A percentile compares a stretch with the other conserved stretches of the same genome.
Conservation (phyloP, 1,284 basidiomycete species). For the Irpex sp. region DNA sequence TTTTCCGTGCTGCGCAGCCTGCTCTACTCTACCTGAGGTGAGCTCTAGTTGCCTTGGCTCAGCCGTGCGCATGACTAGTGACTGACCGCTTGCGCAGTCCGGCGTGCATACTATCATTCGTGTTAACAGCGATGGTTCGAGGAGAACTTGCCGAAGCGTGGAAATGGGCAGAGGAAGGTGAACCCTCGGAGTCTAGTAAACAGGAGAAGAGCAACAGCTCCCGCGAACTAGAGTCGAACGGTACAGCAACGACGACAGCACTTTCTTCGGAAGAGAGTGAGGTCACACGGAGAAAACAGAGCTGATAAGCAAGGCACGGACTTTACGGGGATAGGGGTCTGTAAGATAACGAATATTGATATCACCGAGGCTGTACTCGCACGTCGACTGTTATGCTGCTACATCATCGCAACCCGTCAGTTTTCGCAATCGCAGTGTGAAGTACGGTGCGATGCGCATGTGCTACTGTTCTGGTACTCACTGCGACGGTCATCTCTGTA, state of each 20-base stretch:
- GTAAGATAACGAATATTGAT: background rate
- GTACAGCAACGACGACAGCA: background rate
- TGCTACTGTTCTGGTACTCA: conserved; percentile 6
- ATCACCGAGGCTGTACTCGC: background rate
- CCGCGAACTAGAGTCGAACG: background rate
- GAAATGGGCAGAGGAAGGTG: conserved; percentile 52
- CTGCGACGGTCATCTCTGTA: conserved; percentile 4
- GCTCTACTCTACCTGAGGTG: conserved; percentile 91
- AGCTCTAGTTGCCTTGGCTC: conserved; percentile 22
- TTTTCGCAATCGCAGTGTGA: background rate
- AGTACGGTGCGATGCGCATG: background rate
- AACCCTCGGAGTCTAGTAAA: conserved; percentile 2
- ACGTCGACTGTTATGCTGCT: background rate
- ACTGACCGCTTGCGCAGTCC: conserved; percentile 40
- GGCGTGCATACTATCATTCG: conserved; percentile 63
- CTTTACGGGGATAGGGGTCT: background rate
- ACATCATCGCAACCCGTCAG: background rate
- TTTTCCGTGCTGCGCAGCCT: conserved; percentile 80
- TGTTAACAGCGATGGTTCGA: conserved; percentile 45
- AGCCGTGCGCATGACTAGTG: background rate
- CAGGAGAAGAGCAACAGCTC: background rate
- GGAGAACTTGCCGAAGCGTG: conserved; percentile 63
- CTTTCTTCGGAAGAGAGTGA: background rate
- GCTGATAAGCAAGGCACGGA: background rate
- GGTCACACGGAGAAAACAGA: background rate